Base-by-base conservation (phyloP, 768 basidiomycete species). In the Krasilnikovozyma curviuscula region DNA sequence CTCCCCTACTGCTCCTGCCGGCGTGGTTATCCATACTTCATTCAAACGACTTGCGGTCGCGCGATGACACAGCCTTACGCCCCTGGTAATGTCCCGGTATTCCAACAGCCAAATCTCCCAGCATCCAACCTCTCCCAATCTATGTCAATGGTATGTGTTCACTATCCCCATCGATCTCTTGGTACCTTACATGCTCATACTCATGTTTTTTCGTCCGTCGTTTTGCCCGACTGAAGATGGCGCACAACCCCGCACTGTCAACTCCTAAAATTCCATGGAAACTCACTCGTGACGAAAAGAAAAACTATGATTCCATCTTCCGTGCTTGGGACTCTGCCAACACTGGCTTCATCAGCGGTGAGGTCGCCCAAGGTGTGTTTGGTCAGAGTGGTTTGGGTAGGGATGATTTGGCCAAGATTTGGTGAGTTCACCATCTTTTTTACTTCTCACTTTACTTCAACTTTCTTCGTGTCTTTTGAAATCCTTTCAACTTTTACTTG, bases 231-330 rank as follows among this genome's bases (percentile, higher is more conserved):
- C 29, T n/a, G 32, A 81, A 86, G 60, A 76, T 84, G 52, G 83
- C 85, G 57, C 77, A 84, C 61, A 68, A 74, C 16, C 74, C 76
- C 24, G 71, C 77, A 6, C 81, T 81, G 14, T 71, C 75, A 2
- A 61, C 73, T 0, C 67, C 74, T 14, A 76, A 74, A 57, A 70
- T 93, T 32, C 76, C 84, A 0, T 98, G 93, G 93, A 74, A 78
- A 0, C 67, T 95, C 45, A 76, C 76, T 4, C 81, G 82, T 63
- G 73, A 75, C 5, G 93, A 98, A 70, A 89, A 89, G 72, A 91
- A 93, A 69, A 80, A 79, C 55, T 98, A 97, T 58, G 84, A 97
- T 61, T 74, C 81, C 58, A 89, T 97, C 58, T 98, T 98, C 68
- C 71, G 91, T 50, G 80, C 83, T n/a, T 98, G 93, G 93, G 91